These are phyloP conservation scores for Saccharomyces pastorianus DNA, from an alignment of 1,139 yeast genomes.

Conservation along the genomic window DNA sequence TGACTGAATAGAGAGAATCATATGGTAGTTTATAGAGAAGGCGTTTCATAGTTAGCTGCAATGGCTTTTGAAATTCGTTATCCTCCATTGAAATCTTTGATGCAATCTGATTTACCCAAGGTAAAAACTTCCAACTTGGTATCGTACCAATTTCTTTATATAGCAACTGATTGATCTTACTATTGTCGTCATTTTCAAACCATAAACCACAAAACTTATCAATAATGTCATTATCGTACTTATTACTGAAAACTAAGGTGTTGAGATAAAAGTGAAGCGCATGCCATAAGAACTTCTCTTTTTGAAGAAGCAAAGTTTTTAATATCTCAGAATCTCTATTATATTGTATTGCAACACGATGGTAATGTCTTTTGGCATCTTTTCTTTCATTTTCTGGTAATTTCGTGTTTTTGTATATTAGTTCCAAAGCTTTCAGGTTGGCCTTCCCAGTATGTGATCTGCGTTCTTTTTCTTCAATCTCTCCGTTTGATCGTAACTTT, in stretches of 20 bases:
- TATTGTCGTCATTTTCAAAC: constrained; percentile 53
- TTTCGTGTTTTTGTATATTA: constrained; percentile 36
- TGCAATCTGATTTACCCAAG: constrained; percentile 79
- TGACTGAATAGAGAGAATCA: constrained; percentile 64
- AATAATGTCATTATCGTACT: constrained; percentile 48
- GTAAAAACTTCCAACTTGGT: constrained; percentile 55
- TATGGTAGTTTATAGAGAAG: constrained; percentile 62
- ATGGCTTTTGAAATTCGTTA: constrained; percentile 46
- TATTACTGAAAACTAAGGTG: constrained; percentile 41
- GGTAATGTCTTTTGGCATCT: constrained; percentile 44
- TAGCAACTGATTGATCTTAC: constrained; percentile 35
- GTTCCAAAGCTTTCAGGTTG: constrained; percentile 45
- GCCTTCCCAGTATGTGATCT: constrained; percentile 35
- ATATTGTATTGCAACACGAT: constrained; percentile 41
- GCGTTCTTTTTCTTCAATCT: constrained; percentile 37
- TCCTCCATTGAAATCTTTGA: constrained; percentile 54
- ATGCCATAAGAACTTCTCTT: constrained; percentile 41
- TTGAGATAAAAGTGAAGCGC: constrained; percentile 56
- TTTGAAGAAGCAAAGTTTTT: constrained; percentile 34
- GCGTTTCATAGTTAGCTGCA: constrained; percentile 43
- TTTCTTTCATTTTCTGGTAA: constrained; percentile 40
- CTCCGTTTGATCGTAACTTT: constrained; percentile 38
- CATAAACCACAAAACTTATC: constrained; percentile 83
- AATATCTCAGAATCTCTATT: constrained; percentile 45
- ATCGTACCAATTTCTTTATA: constrained; percentile 35